Percentiles rank a stretch among this genome's conserved stretches.
phyloP scores from a whole-genome alignment of 805 yeast genomes.

The Hanseniaspora valbyensis region DNA sequence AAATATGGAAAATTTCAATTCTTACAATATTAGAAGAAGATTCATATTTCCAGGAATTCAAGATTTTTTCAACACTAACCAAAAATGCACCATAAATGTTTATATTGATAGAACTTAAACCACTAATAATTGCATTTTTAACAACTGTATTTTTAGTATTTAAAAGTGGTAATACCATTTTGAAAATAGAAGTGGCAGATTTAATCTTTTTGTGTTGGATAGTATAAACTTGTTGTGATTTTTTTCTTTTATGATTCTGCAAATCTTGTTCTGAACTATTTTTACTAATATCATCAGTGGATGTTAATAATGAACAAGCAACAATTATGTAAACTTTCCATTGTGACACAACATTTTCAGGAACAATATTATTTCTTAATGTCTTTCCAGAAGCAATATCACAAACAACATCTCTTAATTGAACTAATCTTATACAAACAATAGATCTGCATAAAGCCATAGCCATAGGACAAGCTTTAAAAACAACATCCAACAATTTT shows the following conservation, averaged over 20 bases:
- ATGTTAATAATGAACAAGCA: conserved; percentile 82
- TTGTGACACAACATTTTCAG: conserved; percentile 67
- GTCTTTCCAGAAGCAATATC: conserved; percentile 37
- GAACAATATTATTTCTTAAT: conserved; percentile 33
- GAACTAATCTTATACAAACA: conserved; percentile 80
- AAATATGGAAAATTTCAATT: conserved; percentile 66
- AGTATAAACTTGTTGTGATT: conserved; percentile 65
- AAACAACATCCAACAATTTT: conserved; percentile 54
- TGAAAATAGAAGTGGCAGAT: conserved; percentile 80
- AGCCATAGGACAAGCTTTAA: conserved; percentile 77
- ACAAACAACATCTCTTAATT: conserved; percentile 60
- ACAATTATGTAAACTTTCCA: conserved; percentile 84
- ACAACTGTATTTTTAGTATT: conserved; percentile 58
- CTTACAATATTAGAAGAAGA: conserved; percentile 36
- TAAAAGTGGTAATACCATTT: conserved; percentile 73
- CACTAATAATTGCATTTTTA: conserved; percentile 78
- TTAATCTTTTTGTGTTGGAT: conserved; percentile 86
- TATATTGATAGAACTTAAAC: conserved; percentile 78
- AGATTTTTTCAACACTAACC: conserved; percentile 56
- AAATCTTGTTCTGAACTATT: conserved; percentile 69
- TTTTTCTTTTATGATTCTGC: conserved; percentile 62
- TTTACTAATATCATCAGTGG: conserved; percentile 36
- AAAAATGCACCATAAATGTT: conserved; percentile 75
- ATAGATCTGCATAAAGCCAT: conserved; percentile 86
- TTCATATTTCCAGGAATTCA: conserved; percentile 47